Evolutionary conservation across 768 basidiomycete genomes (phyloP).

Genomic region (Tylopilus sp.): DNA sequence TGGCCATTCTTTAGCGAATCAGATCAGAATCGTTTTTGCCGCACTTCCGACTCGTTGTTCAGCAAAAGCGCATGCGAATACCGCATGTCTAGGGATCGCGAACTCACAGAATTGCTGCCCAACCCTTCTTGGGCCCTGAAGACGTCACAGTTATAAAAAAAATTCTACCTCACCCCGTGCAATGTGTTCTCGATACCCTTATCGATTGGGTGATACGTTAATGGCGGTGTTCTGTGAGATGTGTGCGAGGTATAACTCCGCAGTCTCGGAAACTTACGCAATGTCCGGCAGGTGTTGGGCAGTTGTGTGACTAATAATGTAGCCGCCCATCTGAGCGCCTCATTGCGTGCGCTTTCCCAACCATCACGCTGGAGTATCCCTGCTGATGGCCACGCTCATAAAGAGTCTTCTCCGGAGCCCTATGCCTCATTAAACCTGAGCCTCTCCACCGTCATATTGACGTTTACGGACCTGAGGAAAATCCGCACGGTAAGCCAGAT

Average conservation of each 20-base stretch:
- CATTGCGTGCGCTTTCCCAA: neutral
- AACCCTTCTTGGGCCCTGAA: slow-evolving; percentile 9
- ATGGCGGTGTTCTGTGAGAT: slow-evolving; percentile 4
- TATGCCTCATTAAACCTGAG: neutral
- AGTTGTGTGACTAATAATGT: neutral
- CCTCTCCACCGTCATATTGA: neutral
- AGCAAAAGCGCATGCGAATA: slow-evolving; percentile 6
- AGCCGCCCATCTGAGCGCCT: slow-evolving; percentile 17
- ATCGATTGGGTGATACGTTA: slow-evolving; percentile 13
- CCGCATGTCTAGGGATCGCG: slow-evolving; percentile 16
- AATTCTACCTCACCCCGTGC: slow-evolving; percentile 12
- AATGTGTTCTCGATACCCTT: slow-evolving; percentile 10
- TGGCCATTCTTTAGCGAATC: slow-evolving; percentile 1
- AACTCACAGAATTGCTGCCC: neutral
- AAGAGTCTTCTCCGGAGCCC: neutral
- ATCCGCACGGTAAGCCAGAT: slow-evolving; percentile 11
- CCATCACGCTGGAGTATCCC: neutral
- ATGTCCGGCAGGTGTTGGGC: neutral
- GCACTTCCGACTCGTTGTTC: slow-evolving; percentile 2
- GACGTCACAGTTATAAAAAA: slow-evolving; percentile 8
- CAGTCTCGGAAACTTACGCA: slow-evolving; percentile 4
- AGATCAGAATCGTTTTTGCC: slow-evolving; percentile 3
- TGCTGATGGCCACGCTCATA: slow-evolving; percentile 11
- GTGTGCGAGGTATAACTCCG: neutral
- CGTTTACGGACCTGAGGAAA: neutral